Base-by-base conservation (phyloP, 2,329 filamentous ascomycete genomes). In the Exophiala viscosa region DNA sequence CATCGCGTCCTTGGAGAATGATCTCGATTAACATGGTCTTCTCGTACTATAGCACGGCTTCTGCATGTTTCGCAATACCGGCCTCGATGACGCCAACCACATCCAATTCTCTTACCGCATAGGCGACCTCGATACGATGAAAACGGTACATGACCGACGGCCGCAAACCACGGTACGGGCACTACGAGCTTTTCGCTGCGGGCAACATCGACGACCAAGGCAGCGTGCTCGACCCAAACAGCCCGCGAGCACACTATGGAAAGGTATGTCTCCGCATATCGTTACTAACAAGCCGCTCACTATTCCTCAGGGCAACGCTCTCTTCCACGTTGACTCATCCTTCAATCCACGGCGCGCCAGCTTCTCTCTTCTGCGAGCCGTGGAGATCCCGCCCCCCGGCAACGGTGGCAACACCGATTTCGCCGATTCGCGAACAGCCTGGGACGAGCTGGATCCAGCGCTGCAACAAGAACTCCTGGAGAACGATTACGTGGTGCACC, bases 271-370 rank as follows among this genome's bases (percentile, higher is more conserved):
- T 11, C n/a, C 23, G 39, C 34, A n/a, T 10, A 46, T 35, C 5
- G 8, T 15, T 15, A 13, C 35, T n/a, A 3, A 18, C 17, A 6
- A 15, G 32, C 15, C 11, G 13, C 23, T 36, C 7, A 36, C 18
- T 13, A n/a, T n/a, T 9, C 17, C 10, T 8, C 49, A 69, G 63
- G 77, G 74, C 28, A 82, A 82, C 60, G 65, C 64, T 1, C 67
- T 81, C 10, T 83, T 79, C 65, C 80, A 83, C 57, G 74, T 74
- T n/a, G 80, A 82, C 64, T 77, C 73, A 15, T 75, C 73, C 9
- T 82, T 79, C 68, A 81, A 82, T 59, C 76, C 78, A 11, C 76
- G 75, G 1, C 73, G 80, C 15, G 76, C 78, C 0, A 73, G 71
- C 2, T 79, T 75, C 65, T 81, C 76, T 4, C 67, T 82, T 10